Conservation (phyloP, 192 early-diverging fungal species). For the Coemansia sp. region DNA sequence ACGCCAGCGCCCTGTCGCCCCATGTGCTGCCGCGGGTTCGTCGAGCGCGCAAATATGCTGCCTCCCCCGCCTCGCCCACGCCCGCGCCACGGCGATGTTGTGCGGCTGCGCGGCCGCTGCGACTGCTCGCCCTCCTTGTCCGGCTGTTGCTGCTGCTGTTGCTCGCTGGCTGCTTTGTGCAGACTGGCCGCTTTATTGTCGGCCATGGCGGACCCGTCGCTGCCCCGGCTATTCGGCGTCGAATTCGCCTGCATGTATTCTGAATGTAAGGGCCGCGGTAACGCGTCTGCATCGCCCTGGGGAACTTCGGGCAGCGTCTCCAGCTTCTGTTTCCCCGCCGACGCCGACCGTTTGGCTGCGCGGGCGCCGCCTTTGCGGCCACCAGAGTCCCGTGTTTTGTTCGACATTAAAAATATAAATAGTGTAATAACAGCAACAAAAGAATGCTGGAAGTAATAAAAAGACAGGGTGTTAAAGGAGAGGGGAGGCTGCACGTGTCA, state of each 20-base stretch:
- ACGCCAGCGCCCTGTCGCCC: constrained; percentile 7
- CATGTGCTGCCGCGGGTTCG: constrained; percentile 9
- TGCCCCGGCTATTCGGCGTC: not conserved
- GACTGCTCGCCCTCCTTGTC: constrained; percentile 10
- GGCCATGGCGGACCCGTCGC: too few relatives aligned
- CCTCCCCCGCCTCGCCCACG: constrained; percentile 17
- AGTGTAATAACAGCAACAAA: not conserved
- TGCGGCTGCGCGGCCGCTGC: constrained; percentile 29
- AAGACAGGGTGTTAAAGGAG: not conserved
- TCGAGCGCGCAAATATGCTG: constrained; percentile 35
- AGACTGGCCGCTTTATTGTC: too few relatives aligned
- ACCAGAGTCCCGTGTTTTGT: constrained; percentile 4
- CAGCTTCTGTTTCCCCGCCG: constrained; percentile 13
- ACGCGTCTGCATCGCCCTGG: constrained; percentile 1
- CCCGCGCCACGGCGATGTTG: constrained; percentile 39
- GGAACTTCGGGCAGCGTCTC: constrained; percentile 45
- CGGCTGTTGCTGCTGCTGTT: not conserved
- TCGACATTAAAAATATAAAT: constrained; percentile 1
- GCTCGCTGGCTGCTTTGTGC: not conserved
- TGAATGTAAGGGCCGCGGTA: not conserved
- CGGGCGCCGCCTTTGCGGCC: constrained; percentile 11
- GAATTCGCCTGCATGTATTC: not conserved
- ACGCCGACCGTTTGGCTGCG: not conserved
- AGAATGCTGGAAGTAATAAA: not conserved
- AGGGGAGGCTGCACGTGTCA: too few relatives aligned